phyloP scores from a whole-genome alignment of 73 alveolate species.

The Paramecium pentaurelia region DNA sequence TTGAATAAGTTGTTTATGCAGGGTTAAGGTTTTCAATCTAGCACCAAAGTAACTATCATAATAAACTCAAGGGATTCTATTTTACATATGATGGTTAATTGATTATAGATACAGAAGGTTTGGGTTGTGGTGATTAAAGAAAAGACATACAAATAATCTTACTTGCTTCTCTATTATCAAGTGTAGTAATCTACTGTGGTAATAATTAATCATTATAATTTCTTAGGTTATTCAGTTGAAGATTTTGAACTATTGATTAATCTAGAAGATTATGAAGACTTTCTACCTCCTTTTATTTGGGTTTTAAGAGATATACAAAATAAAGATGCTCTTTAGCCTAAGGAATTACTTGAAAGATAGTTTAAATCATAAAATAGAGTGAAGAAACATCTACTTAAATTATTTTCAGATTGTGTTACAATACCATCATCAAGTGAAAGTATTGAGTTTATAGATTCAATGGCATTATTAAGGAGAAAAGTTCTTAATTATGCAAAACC shows the following conservation, averaged over 20 bases:
- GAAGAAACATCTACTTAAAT: not conserved
- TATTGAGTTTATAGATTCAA: not conserved
- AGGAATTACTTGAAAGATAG: not conserved
- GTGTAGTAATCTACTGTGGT: not conserved
- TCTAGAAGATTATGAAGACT: not conserved
- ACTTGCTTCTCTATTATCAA: not conserved
- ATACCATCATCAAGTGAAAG: conserved; percentile 9
- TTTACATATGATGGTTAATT: conserved; percentile 8
- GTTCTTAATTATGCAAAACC: not conserved
- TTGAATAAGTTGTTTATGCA: not conserved
- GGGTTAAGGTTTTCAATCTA: conserved; percentile 17
- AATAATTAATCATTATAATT: not conserved
- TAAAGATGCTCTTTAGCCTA: not conserved
- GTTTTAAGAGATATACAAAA: not conserved
- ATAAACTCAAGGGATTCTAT: not conserved
- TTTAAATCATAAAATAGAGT: not conserved
- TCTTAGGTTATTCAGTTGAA: not conserved
- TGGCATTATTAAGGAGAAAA: not conserved
- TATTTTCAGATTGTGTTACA: not conserved
- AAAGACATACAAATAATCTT: not conserved
- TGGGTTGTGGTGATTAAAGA: conserved; percentile 7
- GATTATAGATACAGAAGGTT: not conserved
- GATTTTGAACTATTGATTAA: not conserved
- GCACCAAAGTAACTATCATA: not conserved
- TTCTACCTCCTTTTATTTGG: conserved; percentile 6